Conservation (phyloP, 148 eudicot genomes). For the Limonium bicolor region DNA sequence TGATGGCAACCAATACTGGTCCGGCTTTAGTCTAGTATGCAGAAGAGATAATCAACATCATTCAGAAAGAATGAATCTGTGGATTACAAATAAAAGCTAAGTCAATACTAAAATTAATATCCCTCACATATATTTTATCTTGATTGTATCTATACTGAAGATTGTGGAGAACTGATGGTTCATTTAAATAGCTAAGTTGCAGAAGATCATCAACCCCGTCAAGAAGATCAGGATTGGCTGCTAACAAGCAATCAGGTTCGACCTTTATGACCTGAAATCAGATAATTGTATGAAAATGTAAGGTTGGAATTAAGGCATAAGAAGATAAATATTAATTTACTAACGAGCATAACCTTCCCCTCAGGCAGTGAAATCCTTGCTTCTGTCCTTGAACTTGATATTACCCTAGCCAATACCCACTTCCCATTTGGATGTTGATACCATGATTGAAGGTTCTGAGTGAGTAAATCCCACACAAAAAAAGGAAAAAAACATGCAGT, state of each 20-base stretch:
- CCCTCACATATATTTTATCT: constrained; percentile 81
- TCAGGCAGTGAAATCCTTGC: constrained; percentile 50
- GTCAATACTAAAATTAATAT: constrained; percentile 7
- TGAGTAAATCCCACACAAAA: neutral
- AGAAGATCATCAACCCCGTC: constrained; percentile 96
- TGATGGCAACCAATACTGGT: constrained; percentile 81
- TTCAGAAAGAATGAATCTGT: constrained; percentile 2
- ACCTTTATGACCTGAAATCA: constrained; percentile 55
- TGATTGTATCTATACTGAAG: constrained; percentile 72
- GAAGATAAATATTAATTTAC: neutral
- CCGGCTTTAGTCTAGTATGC: constrained; percentile 80
- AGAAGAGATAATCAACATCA: neutral
- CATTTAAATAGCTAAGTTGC: constrained; percentile 89
- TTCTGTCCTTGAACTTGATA: constrained; percentile 52
- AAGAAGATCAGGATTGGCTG: constrained; percentile 93
- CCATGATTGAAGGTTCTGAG: constrained; percentile 86
- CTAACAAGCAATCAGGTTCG: constrained; percentile 39
- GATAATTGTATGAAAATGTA: neutral
- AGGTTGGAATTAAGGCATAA: neutral
- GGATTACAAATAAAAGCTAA: neutral
- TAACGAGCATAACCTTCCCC: constrained; percentile 47
- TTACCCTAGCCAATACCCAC: constrained; percentile 77
- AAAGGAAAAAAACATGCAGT: neutral
- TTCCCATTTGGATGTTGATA: constrained; percentile 72
- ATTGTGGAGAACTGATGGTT: constrained; percentile 87